These are phyloP conservation scores for Elasticomyces elasticus DNA, from an alignment of 495 filamentous ascomycete genomes.

Conservation along the genomic window DNA sequence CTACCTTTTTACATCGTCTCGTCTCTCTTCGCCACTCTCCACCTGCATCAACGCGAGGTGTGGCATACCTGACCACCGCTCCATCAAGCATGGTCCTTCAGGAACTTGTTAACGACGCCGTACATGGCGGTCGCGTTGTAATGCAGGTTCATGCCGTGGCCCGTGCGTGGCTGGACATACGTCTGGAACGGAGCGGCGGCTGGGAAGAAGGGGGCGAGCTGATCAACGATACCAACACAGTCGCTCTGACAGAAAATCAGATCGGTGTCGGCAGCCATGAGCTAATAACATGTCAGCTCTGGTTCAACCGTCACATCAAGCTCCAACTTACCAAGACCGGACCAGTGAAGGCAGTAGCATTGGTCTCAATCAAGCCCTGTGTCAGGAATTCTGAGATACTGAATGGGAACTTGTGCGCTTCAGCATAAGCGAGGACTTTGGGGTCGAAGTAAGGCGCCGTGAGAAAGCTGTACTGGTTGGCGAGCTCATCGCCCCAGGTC, in stretches of 20 bases:
- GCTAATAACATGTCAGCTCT: background rate
- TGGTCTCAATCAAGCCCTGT: background rate
- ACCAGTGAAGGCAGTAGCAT: slow-evolving; percentile 6
- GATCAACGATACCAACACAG: slow-evolving; percentile 12
- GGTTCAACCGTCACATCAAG: background rate
- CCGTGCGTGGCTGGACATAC: slow-evolving; percentile 19
- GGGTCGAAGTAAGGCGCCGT: slow-evolving; percentile 16
- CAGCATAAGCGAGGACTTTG: slow-evolving; percentile 1
- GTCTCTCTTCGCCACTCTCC: too few species aligned
- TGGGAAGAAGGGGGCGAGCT: slow-evolving; percentile 7
- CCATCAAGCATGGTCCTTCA: too few species aligned
- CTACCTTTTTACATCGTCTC: too few species aligned
- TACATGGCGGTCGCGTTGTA: slow-evolving; percentile 15
- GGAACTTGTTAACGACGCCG: too few species aligned
- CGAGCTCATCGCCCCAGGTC: slow-evolving; percentile 12
- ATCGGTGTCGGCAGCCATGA: slow-evolving; percentile 14
- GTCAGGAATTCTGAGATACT: slow-evolving; percentile 12
- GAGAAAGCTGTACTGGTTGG: slow-evolving; percentile 20
- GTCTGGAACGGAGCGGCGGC: slow-evolving; percentile 17
- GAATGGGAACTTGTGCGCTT: slow-evolving; percentile 10
- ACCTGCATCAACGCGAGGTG: too few species aligned
- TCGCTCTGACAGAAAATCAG: slow-evolving; percentile 14
- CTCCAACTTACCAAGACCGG: slow-evolving; percentile 10
- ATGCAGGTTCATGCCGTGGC: slow-evolving; percentile 22
- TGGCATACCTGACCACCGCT: too few species aligned